These are phyloP conservation scores for Leccinum pachyderme DNA, from an alignment of 1,284 basidiomycete species.

Conservation along the genomic window DNA sequence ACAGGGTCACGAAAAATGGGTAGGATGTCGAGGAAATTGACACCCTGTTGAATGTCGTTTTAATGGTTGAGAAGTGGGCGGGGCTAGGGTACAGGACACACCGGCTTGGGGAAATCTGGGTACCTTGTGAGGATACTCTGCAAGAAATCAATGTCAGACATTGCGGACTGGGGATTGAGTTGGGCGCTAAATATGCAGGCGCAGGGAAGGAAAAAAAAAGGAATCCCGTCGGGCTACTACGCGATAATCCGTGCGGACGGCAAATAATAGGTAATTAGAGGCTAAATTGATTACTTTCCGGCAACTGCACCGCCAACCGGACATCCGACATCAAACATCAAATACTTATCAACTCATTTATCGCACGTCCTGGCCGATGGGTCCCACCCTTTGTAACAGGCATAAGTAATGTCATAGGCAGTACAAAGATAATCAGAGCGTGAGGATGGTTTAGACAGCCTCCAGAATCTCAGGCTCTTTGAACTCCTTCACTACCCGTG, in stretches of 20 bases:
- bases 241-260: constrained; percentile 8
- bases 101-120: constrained; percentile 88
- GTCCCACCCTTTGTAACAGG: constrained; percentile 32
- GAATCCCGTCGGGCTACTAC: not conserved
- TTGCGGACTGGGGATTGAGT: constrained; percentile 27
- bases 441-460: constrained; percentile 62
- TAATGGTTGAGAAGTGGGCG: not conserved
- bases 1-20: constrained; percentile 83
- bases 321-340: not conserved
- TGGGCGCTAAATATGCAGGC: constrained; percentile 4
- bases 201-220: constrained; percentile 10
- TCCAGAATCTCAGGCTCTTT: constrained; percentile 89
- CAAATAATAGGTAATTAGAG: not conserved
- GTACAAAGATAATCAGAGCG: constrained; percentile 41
- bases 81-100: constrained; percentile 32
- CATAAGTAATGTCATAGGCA: constrained; percentile 39
- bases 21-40: constrained; percentile 87
- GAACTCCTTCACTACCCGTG: constrained; percentile 86
- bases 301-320: not conserved
- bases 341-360: not conserved
- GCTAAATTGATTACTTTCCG: constrained; percentile 1
- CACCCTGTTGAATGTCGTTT: constrained; percentile 48
- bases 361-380: not conserved
- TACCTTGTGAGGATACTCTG: constrained; percentile 66
- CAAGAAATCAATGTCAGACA: constrained; percentile 79